Conservation (phyloP, 2,329 filamentous ascomycete species). For the Arthroderma sp. region DNA sequence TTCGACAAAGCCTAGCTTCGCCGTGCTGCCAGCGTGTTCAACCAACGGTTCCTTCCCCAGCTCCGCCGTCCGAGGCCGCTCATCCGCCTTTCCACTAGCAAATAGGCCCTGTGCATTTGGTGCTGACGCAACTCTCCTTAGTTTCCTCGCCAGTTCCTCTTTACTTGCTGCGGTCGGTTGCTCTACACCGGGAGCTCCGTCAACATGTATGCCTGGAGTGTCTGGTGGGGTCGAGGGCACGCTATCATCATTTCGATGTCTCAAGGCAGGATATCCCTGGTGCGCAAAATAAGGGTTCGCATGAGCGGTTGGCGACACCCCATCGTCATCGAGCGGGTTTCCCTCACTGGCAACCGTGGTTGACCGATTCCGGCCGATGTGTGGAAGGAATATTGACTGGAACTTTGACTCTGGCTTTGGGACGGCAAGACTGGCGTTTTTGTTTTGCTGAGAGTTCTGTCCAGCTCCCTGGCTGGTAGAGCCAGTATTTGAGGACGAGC, state of each 20-base stretch:
- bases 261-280: slow-evolving; percentile 81
- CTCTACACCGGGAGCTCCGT: slow-evolving; percentile 53
- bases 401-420: slow-evolving; percentile 52
- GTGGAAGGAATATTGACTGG: slow-evolving; percentile 78
- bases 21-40: slow-evolving; percentile 43
- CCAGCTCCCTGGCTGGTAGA: slow-evolving; percentile 19
- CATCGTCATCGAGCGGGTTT: slow-evolving; percentile 79
- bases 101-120: slow-evolving; percentile 95
- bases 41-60: slow-evolving; percentile 69
- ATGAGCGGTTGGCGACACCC: slow-evolving; percentile 78
- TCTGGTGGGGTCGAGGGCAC: slow-evolving; percentile 87
- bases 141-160: slow-evolving; percentile 83
- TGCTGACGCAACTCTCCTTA: slow-evolving; percentile 87
- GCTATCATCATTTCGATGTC: slow-evolving; percentile 89
- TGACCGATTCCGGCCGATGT: slow-evolving; percentile 76
- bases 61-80: slow-evolving; percentile 73
- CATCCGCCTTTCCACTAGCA: slow-evolving; percentile 45
- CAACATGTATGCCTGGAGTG: slow-evolving; percentile 65
- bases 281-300: slow-evolving; percentile 97
- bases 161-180: slow-evolving; percentile 69
- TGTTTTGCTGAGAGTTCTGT: slow-evolving; percentile 29
- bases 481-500: slow-evolving; percentile 28
- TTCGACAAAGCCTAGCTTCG: slow-evolving; percentile 45
- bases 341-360: slow-evolving; percentile 88
- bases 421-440: slow-evolving; percentile 32